phyloP scores from a whole-genome alignment of 2,329 filamentous ascomycete genomes.

The Colletotrichum magnum region DNA sequence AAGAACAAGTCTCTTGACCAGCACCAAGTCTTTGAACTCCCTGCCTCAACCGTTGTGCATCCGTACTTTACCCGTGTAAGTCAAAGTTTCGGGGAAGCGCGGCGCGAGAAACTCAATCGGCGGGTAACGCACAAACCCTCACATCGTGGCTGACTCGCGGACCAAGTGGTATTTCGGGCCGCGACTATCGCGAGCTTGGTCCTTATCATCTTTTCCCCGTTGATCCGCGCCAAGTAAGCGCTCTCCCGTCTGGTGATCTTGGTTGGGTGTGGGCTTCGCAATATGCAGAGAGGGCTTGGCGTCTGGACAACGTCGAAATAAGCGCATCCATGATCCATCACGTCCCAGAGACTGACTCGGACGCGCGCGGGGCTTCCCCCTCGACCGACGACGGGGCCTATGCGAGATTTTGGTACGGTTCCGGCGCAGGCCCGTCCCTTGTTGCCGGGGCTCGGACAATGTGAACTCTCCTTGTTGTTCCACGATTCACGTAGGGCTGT shows the following conservation, averaged over 20 bases:
- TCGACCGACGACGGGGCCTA: not conserved
- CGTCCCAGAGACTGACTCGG: conserved; percentile 16
- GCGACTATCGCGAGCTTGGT: conserved; percentile 18
- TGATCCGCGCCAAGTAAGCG: conserved; percentile 25
- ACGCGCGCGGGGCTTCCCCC: not conserved
- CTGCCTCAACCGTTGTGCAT: not conserved
- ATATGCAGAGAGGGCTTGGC: conserved; percentile 28
- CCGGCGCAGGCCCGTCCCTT: conserved; percentile 1
- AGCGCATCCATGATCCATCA: conserved; percentile 6
- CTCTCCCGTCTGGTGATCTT: conserved; percentile 18
- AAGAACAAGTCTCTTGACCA: too few species aligned
- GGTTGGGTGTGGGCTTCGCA: conserved; percentile 3
- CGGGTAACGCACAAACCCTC: not conserved
- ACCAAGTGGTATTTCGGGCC: conserved; percentile 14
- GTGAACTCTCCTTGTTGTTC: conserved; percentile 5
- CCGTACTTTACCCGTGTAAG: not conserved
- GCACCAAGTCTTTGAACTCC: too few species aligned
- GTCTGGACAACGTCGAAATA: conserved; percentile 20
- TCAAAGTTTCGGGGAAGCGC: not conserved
- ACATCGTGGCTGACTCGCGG: not conserved
- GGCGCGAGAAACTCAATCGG: too few species aligned
- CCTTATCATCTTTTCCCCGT: not conserved
- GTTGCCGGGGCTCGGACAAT: conserved; percentile 8
- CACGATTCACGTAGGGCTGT: conserved; percentile 13
- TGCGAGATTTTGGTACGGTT: not conserved